These are phyloP conservation scores for Camelina neglecta DNA, from an alignment of 345 rosid genomes.

Conservation along the genomic window DNA sequence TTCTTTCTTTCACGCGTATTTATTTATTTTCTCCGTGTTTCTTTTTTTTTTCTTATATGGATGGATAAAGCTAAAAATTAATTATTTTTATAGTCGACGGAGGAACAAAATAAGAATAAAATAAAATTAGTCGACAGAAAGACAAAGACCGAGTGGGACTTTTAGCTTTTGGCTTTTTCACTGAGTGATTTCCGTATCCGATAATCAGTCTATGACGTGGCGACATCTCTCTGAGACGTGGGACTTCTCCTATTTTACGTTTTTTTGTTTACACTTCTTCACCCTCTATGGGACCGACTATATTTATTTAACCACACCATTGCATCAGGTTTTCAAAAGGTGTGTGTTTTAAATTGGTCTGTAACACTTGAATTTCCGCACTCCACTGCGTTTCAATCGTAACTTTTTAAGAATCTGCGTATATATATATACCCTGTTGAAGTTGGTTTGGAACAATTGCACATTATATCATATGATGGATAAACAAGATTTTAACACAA, in stretches of 20 bases:
- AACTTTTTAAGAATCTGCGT: no score
- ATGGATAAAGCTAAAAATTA: background rate
- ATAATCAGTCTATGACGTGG: conserved; percentile 14
- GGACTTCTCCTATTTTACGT: conserved; percentile 2
- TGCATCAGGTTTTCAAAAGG: no score
- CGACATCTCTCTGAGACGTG: background rate
- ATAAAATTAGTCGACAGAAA: conserved; percentile 29
- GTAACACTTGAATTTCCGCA: background rate
- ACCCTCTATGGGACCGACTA: no score
- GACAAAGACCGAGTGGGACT: conserved; percentile 1
- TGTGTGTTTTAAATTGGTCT: no score
- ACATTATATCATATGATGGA: no score
- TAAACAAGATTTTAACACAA: no score
- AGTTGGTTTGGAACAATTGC: no score
- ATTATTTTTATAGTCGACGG: background rate
- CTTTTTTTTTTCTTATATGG: background rate
- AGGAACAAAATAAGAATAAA: background rate
- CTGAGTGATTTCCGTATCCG: conserved; percentile 23
- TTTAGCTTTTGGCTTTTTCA: conserved; percentile 5
- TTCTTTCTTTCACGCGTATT: conserved; percentile 25
- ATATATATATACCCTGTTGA: no score
- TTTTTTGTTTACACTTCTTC: no score
- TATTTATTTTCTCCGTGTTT: background rate
- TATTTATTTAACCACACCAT: no score
- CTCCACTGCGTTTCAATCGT: background rate